A percentile compares a stretch with the other conserved stretches of the same genome.
phyloP scores from a whole-genome alignment of 1,284 basidiomycete genomes.

The Pyrrhoderma noxium region DNA sequence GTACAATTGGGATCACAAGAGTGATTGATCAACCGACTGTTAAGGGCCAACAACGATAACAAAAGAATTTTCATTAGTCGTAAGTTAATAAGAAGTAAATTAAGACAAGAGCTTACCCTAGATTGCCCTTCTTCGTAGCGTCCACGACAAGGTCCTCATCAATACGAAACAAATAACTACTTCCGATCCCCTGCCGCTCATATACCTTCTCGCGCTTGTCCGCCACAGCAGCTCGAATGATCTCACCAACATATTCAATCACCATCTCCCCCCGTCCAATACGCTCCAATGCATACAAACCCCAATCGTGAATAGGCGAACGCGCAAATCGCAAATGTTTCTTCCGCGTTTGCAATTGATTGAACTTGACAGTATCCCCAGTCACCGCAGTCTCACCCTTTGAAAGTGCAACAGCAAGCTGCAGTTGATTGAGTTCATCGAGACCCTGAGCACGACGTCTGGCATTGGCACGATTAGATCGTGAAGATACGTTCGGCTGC shows the following conservation, averaged over 20 bases:
- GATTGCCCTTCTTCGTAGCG: slow-evolving; percentile 97
- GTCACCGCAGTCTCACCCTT: slow-evolving; percentile 64
- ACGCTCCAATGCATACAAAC: slow-evolving; percentile 90
- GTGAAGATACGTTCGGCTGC: slow-evolving; percentile 65
- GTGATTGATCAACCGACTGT: slow-evolving; percentile 90
- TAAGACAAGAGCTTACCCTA: slow-evolving; percentile 60
- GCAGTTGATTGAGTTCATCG: slow-evolving; percentile 87
- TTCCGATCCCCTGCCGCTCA: slow-evolving; percentile 91
- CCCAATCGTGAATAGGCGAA: slow-evolving; percentile 98
- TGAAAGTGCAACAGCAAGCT: slow-evolving; percentile 64
- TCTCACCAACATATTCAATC: slow-evolving; percentile 98
- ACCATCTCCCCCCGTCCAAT: slow-evolving; percentile 97
- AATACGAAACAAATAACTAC: slow-evolving; percentile 89
- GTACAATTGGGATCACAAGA: slow-evolving; percentile 97
- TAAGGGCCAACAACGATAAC: slow-evolving; percentile 18
- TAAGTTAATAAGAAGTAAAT: slow-evolving; percentile 9
- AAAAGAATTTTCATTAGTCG: slow-evolving; percentile 16
- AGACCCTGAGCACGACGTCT: slow-evolving; percentile 88
- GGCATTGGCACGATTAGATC: slow-evolving; percentile 92
- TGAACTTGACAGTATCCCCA: slow-evolving; percentile 83
- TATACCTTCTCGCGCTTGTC: slow-evolving; percentile 97
- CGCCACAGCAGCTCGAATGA: slow-evolving; percentile 91
- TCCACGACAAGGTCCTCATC: slow-evolving; percentile 93
- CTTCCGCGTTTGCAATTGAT: slow-evolving; percentile 95
- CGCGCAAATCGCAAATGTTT: slow-evolving; percentile 96